Evolutionary conservation across 495 filamentous ascomycete species (phyloP).

Genomic region (Xylaria grammica): DNA sequence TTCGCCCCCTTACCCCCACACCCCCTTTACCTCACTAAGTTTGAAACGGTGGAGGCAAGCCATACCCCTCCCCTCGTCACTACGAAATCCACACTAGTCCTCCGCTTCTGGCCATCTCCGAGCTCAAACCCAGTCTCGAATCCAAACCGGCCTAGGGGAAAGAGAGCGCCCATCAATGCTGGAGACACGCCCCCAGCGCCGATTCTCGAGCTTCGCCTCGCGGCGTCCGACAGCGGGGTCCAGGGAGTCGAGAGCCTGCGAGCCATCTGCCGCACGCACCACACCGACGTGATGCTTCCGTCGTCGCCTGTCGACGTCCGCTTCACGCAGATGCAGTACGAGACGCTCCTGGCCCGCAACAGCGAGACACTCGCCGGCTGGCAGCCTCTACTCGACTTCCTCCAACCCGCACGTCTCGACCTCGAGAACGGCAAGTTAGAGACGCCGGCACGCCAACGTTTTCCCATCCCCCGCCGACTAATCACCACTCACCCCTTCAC

Average conservation of each 20-base stretch:
- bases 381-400: conserved; percentile 41
- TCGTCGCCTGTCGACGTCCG: conserved; percentile 44
- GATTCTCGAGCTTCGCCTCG: conserved; percentile 45
- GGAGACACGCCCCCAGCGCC: conserved; percentile 30
- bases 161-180: neutral
- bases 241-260: conserved; percentile 28
- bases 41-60: conserved; percentile 15
- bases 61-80: neutral
- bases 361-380: conserved; percentile 29
- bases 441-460: conserved; percentile 40
- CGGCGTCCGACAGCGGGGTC: conserved; percentile 33
- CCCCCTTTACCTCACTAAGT: conserved; percentile 30
- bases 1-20: conserved; percentile 31
- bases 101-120: conserved; percentile 31
- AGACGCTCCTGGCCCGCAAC: conserved; percentile 25
- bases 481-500: conserved; percentile 16
- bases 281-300: conserved; percentile 45
- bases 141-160: neutral
- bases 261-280: conserved; percentile 24
- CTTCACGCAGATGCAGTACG: conserved; percentile 43
- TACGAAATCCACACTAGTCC: conserved; percentile 22
- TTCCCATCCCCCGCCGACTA: conserved; percentile 44
- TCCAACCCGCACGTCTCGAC: conserved; percentile 42
- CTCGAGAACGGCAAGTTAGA: conserved; percentile 40
- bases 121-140: conserved; percentile 13